Base-by-base conservation (phyloP, 2,329 filamentous ascomycete genomes). In the Calonectria multiphialidica region DNA sequence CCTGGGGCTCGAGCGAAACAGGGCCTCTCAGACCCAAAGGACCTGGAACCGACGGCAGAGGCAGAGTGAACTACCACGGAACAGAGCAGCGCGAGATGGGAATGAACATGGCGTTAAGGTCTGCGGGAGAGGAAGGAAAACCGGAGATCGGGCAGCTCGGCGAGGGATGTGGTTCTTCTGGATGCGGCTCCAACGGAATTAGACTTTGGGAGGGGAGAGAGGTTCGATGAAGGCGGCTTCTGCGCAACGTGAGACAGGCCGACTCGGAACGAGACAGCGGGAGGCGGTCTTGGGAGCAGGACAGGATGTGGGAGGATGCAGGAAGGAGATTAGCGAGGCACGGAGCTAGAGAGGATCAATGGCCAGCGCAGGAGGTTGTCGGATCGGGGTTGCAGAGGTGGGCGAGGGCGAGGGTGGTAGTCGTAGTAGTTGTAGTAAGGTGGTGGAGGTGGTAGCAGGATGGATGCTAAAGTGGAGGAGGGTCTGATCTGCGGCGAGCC, bases 41-140 rank as follows among this genome's bases (percentile, higher is more conserved):
- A 33, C 37, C 44, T 28, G 16, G 21, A 33, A 66, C 47, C 57
- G 53, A 57, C 44, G 35, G 49, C 50, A 44, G 37, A 50, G 68
- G 55, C 35, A 45, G 23, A 55, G 37, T 18, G 13, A 67, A 55
- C 63, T 63, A 66, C 63, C 68, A 71, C 68, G 30, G 53, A 42
- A 55, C 45, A 67, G 47, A 47, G 50, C 37, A 75, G 73, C 47
- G 47, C 23, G 61, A 67, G 71, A 68, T 59, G 45, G 63, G 66
- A 70, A 78, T 72, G 67, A 68, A 76, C 77, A 78, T 78, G 72
- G 77, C 74, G 75, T 73, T 69, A 66, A 74, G 70, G 61, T 66
- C 66, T 76, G 71, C 57, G 64, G 72, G 68, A 67, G 66, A 74
- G 42, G 30, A 57, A 35, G 50, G 49, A 67, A 49, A 37, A 30